Conservation (phyloP, 305 asterid species). For the Salvia sclarea region DNA sequence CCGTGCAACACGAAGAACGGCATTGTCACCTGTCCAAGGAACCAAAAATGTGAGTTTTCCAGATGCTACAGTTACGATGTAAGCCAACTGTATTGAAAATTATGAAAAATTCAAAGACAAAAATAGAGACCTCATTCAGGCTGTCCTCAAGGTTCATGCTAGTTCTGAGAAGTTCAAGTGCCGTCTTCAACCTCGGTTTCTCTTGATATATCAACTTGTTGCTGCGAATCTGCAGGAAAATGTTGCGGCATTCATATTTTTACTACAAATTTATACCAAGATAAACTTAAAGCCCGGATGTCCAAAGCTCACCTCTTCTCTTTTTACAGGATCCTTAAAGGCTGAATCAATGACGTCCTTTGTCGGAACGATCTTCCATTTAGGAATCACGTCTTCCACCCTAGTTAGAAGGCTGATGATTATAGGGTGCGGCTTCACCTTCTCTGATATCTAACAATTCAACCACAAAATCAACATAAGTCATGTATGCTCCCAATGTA, state of each 20-base stretch:
- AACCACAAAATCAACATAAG: background rate
- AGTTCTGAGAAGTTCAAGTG: slow-evolving; percentile 87
- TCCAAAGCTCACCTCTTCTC: slow-evolving; percentile 60
- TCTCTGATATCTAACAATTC: slow-evolving; percentile 73
- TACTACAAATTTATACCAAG: background rate
- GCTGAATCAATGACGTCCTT: slow-evolving; percentile 90
- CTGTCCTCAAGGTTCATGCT: slow-evolving; percentile 84
- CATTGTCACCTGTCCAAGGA: slow-evolving; percentile 52
- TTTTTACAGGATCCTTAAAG: slow-evolving; percentile 80
- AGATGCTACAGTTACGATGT: background rate
- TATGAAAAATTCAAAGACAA: no score
- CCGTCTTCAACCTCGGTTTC: slow-evolving; percentile 88
- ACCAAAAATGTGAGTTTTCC: background rate
- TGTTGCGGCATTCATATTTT: background rate
- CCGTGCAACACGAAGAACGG: slow-evolving; percentile 93
- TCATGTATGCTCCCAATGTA: no score
- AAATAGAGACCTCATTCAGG: slow-evolving; percentile 60
- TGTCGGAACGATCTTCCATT: slow-evolving; percentile 93
- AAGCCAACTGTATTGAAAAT: background rate
- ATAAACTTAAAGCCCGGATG: background rate
- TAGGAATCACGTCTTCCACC: slow-evolving; percentile 86
- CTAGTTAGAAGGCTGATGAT: slow-evolving; percentile 66
- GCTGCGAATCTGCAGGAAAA: slow-evolving; percentile 58
- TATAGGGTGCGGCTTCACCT: slow-evolving; percentile 94
- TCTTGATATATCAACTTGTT: slow-evolving; percentile 84